These are phyloP conservation scores for Primulina tabacum DNA, from an alignment of 257 asterid species.

Conservation along the genomic window DNA sequence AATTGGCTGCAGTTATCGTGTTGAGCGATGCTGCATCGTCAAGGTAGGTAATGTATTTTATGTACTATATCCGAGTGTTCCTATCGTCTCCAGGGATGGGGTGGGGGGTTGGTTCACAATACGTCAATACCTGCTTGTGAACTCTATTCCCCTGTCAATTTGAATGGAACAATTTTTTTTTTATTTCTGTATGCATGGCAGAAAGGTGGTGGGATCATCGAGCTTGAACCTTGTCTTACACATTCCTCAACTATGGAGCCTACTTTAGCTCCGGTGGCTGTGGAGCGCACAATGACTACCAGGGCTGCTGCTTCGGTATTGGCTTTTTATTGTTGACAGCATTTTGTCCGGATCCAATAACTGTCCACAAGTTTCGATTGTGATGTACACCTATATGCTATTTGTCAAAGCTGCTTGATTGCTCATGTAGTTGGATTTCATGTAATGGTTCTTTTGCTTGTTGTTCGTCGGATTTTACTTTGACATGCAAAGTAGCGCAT, in stretches of 20 bases:
- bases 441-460: too few relatives aligned
- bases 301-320: slow-evolving; percentile 97
- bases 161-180: slow-evolving; percentile 11
- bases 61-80: slow-evolving; percentile 10
- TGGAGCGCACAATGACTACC: slow-evolving; percentile 96
- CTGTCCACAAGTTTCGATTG: background rate
- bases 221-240: slow-evolving; percentile 87
- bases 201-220: slow-evolving; percentile 90
- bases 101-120: slow-evolving; percentile 19
- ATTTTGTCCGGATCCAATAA: background rate
- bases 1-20: slow-evolving; percentile 86
- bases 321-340: slow-evolving; percentile 18
- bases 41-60: slow-evolving; percentile 54
- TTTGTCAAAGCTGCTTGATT: too few relatives aligned
- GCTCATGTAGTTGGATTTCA: too few relatives aligned
- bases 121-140: slow-evolving; percentile 12
- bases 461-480: too few relatives aligned
- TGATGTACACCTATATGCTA: background rate
- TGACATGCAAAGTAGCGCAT: too few relatives aligned
- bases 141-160: slow-evolving; percentile 12
- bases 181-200: slow-evolving; percentile 29
- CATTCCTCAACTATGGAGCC: slow-evolving; percentile 97
- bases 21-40: slow-evolving; percentile 79
- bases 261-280: slow-evolving; percentile 96
- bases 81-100: background rate